These are phyloP conservation scores for Calonectria leucothoes DNA, from an alignment of 2,329 filamentous ascomycete genomes.

Conservation along the genomic window DNA sequence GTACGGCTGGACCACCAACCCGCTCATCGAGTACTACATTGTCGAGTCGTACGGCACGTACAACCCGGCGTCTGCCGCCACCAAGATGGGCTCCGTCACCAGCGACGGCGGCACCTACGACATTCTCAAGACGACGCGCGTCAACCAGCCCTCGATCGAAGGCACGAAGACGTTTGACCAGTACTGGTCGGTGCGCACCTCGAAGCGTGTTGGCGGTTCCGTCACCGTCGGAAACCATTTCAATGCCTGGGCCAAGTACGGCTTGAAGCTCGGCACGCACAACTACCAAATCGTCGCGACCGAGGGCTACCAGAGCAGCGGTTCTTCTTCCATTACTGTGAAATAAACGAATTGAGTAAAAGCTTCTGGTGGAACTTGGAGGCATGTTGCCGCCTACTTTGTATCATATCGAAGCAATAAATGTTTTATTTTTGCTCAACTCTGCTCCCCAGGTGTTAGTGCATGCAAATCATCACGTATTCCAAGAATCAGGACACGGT, in stretches of 20 bases:
- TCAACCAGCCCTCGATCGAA: conserved; percentile 59
- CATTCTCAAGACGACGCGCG: conserved; percentile 49
- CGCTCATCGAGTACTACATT: conserved; percentile 53
- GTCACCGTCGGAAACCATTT: conserved; percentile 64
- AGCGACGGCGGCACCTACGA: conserved; percentile 53
- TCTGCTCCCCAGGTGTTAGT: too few relatives aligned
- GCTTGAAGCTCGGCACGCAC: conserved; percentile 59
- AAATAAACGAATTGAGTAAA: too few relatives aligned
- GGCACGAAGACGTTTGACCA: conserved; percentile 64
- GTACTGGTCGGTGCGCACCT: conserved; percentile 63
- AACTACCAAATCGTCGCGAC: conserved; percentile 68
- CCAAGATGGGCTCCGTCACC: conserved; percentile 48
- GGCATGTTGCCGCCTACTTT: background rate
- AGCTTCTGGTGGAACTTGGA: background rate
- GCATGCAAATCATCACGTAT: background rate
- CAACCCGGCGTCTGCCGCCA: conserved; percentile 47
- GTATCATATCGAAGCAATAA: too few relatives aligned
- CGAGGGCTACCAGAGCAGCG: conserved; percentile 64
- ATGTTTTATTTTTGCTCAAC: too few relatives aligned
- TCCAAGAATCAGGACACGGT: background rate
- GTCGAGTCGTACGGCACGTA: conserved; percentile 50
- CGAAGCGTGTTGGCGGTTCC: conserved; percentile 61
- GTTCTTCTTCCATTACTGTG: conserved; percentile 60
- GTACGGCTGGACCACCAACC: conserved; percentile 53
- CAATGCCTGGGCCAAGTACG: conserved; percentile 61